Base-by-base conservation (phyloP, 2,329 filamentous ascomycete genomes). In the Alternaria sp. region DNA sequence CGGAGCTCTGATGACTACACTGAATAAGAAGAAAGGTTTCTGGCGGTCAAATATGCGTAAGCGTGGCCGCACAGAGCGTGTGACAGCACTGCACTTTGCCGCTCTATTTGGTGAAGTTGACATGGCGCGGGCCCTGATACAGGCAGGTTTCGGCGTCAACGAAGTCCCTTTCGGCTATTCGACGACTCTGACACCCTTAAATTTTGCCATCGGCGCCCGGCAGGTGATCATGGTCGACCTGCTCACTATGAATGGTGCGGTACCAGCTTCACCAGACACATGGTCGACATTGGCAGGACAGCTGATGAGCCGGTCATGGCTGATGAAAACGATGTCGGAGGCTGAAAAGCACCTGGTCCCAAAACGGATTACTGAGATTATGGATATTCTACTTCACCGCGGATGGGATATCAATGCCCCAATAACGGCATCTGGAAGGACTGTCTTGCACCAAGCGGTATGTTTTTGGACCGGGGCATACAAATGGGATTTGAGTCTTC, bases 1-100 rank as follows among this genome's bases (percentile, higher is more conserved):
- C 45, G 20, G 45, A 22, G 45, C 62, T 49, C 54, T 72, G 5
- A 14, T 40, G 36, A 59, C 49, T 52, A 62, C 69, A 40, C 65
- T 72, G 16, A 57, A 60, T 34, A 66, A 62, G 51, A 65, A 63
- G 55, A 70, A 65, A 38, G 56, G 58, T 16, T 67, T 64, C 55
- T 71, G 68, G 70, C 59, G 67, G 8, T 63, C 64, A n/a, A 66
- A 59, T 41, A 20, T 69, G n/a, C 68, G 67, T 6, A 70, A 65
- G 51, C 67, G 50, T 16, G 60, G 55, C 12, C 65, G 65, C 14
- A 49, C 67, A 12, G 68, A 71, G 62, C 65, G 65, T 5, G 52
- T 70, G 22, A 72, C 70, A 36, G 70, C 67, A 36, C 59, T 72
- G 20, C 70, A 72, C 59, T 72, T 68, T 32, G 70, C 68, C 11